Percentiles rank a stretch among this genome's conserved stretches.
phyloP scores from a whole-genome alignment of 2,329 filamentous ascomycete genomes.

The Fusarium equiseti region DNA sequence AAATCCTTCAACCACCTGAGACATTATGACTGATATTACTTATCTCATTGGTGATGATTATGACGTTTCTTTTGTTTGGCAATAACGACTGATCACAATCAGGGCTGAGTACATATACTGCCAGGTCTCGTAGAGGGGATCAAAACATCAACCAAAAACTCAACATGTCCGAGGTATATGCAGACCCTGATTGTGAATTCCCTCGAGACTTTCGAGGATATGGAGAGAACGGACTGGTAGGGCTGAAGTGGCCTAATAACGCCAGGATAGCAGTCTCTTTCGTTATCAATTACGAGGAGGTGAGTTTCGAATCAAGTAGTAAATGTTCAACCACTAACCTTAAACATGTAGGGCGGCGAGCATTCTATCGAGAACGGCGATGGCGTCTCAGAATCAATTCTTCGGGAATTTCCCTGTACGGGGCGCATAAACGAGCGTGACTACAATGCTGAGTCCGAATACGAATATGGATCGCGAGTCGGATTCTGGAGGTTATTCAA shows the following conservation, averaged over 20 bases:
- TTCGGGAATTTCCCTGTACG: neutral
- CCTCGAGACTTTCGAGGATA: conserved; percentile 14
- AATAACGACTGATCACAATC: neutral
- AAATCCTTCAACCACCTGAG: neutral
- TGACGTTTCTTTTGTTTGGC: neutral
- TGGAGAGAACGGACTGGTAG: neutral
- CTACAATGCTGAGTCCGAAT: conserved; percentile 13
- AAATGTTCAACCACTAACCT: neutral
- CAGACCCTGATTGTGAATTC: neutral
- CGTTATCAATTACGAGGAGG: conserved; percentile 21
- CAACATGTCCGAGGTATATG: neutral
- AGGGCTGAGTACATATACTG: neutral
- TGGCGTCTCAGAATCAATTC: conserved; percentile 4
- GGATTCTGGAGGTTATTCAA: conserved; percentile 13
- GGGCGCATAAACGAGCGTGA: conserved; percentile 6
- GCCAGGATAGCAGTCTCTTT: conserved; percentile 10
- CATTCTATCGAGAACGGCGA: conserved; percentile 2
- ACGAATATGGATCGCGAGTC: conserved; percentile 19
- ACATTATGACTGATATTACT: neutral
- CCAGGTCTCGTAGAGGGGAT: neutral
- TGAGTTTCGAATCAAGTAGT: neutral
- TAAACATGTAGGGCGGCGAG: neutral
- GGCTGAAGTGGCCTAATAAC: conserved; percentile 11
- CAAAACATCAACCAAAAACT: neutral
- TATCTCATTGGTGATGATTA: neutral